Percentiles rank a stretch among this genome's conserved stretches.
These are phyloP conservation scores for Fusarium brachygibbosum DNA, from an alignment of 2,329 filamentous ascomycete genomes.

Conservation along the genomic window DNA sequence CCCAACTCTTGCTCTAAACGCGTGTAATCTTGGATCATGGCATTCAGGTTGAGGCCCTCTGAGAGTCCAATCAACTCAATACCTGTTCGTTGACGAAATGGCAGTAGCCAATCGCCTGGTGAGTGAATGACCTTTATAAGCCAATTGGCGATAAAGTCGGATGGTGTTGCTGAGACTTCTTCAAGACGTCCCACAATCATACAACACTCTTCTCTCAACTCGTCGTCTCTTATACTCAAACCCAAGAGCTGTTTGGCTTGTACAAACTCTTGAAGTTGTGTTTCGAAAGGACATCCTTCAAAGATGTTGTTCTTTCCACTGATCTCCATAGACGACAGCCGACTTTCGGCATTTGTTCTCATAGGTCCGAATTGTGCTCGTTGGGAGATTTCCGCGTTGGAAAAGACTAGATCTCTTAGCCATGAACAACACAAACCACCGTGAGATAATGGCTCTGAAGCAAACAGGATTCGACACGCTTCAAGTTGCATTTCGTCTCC, in stretches of 20 bases:
- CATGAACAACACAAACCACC: conserved; percentile 20
- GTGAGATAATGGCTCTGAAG: conserved; percentile 11
- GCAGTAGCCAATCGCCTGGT: conserved; percentile 37
- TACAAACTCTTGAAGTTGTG: conserved; percentile 40
- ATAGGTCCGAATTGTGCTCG: conserved; percentile 48
- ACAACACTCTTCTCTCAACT: conserved; percentile 43
- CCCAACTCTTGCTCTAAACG: conserved; percentile 36
- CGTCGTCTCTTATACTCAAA: conserved; percentile 26
- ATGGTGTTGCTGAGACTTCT: conserved; percentile 37
- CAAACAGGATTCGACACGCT: conserved; percentile 38
- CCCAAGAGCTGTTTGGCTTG: conserved; percentile 23
- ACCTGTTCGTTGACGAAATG: conserved; percentile 38
- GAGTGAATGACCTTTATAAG: conserved; percentile 39
- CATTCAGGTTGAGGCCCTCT: not conserved
- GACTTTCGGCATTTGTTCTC: conserved; percentile 42
- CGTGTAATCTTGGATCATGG: conserved; percentile 44
- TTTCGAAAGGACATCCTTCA: conserved; percentile 49
- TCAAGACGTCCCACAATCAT: conserved; percentile 40
- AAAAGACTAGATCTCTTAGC: conserved; percentile 43
- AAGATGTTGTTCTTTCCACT: conserved; percentile 51
- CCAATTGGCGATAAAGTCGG: conserved; percentile 48
- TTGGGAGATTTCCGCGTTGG: conserved; percentile 16
- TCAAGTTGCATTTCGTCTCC: conserved; percentile 43
- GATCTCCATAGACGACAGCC: conserved; percentile 44
- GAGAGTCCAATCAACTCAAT: conserved; percentile 3